Conservation (phyloP, 768 basidiomycete species). For the Boletus bicolor region DNA sequence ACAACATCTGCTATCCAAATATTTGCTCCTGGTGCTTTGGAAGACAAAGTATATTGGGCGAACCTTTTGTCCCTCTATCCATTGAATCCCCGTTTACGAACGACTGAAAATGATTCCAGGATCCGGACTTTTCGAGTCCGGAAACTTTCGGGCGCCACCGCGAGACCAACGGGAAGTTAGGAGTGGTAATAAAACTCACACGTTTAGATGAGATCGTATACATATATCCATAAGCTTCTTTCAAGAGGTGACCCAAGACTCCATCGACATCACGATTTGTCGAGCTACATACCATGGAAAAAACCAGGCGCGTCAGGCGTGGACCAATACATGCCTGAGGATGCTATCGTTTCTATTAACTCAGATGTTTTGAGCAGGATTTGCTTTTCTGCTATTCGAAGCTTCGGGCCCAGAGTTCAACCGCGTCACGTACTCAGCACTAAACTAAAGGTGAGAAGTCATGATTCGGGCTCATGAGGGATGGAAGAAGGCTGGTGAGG, state of each 20-base stretch:
- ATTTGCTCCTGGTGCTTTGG: not conserved
- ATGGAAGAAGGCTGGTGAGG: conserved; percentile 1
- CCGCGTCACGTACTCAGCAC: not conserved
- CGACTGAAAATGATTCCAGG: conserved; percentile 29
- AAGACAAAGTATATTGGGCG: conserved; percentile 4
- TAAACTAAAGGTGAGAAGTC: conserved; percentile 9
- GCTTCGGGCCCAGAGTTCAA: not conserved
- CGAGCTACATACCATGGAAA: not conserved
- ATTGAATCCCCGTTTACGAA: not conserved
- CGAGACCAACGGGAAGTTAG: conserved; percentile 62
- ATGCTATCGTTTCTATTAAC: conserved; percentile 9
- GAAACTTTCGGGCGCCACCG: conserved; percentile 64
- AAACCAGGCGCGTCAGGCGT: conserved; percentile 11
- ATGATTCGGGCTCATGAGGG: not conserved
- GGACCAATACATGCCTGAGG: not conserved
- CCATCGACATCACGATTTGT: not conserved
- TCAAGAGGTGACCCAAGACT: conserved; percentile 1
- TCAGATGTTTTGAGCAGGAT: conserved; percentile 23
- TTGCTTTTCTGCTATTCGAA: conserved; percentile 18
- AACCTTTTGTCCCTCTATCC: not conserved
- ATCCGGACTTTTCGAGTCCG: conserved; percentile 38
- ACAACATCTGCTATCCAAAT: not conserved
- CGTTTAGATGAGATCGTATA: conserved; percentile 49
- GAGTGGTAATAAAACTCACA: conserved; percentile 67
- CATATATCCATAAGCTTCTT: conserved; percentile 9